Conservation (phyloP, 257 asterid species). For the Plantago major region DNA sequence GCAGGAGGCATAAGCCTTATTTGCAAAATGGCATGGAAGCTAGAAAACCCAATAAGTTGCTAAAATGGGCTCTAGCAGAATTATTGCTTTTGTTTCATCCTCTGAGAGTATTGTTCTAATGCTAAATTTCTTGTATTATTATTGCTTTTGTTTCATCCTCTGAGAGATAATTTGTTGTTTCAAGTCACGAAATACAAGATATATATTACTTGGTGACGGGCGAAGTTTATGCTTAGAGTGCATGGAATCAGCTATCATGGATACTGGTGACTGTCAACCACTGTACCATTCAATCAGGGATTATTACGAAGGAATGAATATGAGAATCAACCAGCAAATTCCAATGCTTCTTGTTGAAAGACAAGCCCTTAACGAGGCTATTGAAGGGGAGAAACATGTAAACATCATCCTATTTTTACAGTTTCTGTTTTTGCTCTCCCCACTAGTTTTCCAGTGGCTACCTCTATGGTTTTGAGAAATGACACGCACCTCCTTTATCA, state of each 20-base stretch:
- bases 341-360: conserved; percentile 98
- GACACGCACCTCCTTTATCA: no score
- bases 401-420: neutral
- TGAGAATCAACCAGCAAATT: conserved; percentile 84
- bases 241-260: conserved; percentile 97
- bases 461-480: no score
- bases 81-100: conserved; percentile 6
- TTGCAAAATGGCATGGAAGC: no score
- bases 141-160: conserved; percentile 1
- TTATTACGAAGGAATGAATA: conserved; percentile 95
- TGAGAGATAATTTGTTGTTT: conserved; percentile 1
- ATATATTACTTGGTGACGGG: conserved; percentile 80
- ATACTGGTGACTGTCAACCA: conserved; percentile 93
- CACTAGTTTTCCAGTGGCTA: no score
- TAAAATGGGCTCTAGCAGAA: no score
- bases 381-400: conserved; percentile 96
- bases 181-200: conserved; percentile 67
- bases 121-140: neutral
- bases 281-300: conserved; percentile 87
- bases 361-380: conserved; percentile 94
- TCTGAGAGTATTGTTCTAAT: neutral
- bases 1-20: no score
- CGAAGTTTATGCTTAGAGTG: conserved; percentile 93
- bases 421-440: neutral
- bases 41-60: no score